Conservation (phyloP, 1,139 yeast species). For the Taiozyma onychis region DNA sequence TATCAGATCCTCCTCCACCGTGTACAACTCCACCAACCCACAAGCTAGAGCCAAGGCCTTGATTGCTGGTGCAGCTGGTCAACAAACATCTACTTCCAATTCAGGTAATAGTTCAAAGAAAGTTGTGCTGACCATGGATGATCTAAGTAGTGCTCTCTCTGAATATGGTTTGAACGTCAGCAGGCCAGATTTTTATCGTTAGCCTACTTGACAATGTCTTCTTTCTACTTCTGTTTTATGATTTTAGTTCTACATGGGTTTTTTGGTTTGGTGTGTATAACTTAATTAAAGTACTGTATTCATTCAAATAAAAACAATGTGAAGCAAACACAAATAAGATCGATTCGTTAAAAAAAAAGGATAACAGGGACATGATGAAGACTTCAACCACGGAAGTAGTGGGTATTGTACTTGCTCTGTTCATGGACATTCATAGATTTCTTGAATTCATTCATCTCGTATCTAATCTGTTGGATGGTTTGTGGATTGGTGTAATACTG, state of each 20-base stretch:
- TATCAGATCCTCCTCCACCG: slow-evolving; percentile 79
- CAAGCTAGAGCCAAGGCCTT: slow-evolving; percentile 80
- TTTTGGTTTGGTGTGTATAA: neutral
- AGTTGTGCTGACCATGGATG: slow-evolving; percentile 82
- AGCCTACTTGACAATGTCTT: slow-evolving; percentile 3
- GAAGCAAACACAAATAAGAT: neutral
- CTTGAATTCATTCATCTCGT: slow-evolving; percentile 25
- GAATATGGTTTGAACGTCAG: slow-evolving; percentile 91
- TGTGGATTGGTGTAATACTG: slow-evolving; percentile 20
- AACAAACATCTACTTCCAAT: slow-evolving; percentile 25
- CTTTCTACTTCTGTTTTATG: neutral
- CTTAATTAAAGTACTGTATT: neutral
- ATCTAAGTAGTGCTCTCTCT: slow-evolving; percentile 76
- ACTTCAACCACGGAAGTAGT: slow-evolving; percentile 20
- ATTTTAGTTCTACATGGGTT: neutral
- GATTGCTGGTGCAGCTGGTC: slow-evolving; percentile 59
- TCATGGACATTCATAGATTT: slow-evolving; percentile 24
- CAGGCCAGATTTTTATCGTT: slow-evolving; percentile 91
- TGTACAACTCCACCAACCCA: slow-evolving; percentile 78
- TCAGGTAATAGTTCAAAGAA: slow-evolving; percentile 68
- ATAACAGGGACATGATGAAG: neutral
- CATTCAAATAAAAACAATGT: neutral
- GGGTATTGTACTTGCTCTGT: slow-evolving; percentile 22
- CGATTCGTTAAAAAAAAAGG: neutral
- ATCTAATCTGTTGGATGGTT: slow-evolving; percentile 24